Percentiles rank a stretch among this genome's conserved stretches.
Conservation (phyloP, 2,329 filamentous ascomycete species). For the Cladophialophora psammophila region DNA sequence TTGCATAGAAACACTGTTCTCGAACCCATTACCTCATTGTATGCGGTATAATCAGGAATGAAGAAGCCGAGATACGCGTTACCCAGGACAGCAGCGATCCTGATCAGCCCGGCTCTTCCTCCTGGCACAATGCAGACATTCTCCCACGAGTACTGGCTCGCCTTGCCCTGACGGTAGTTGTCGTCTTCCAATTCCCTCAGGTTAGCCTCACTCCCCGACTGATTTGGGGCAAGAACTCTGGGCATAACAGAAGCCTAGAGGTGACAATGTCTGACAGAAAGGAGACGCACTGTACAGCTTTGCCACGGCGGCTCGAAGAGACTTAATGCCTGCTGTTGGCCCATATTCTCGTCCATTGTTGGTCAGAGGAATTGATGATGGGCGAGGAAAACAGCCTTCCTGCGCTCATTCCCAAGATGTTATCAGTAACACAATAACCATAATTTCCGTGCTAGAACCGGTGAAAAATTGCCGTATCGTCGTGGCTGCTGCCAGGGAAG, state of each 20-base stretch:
- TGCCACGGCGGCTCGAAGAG: conserved; percentile 86
- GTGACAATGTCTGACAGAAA: neutral
- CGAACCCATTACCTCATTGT: conserved; percentile 69
- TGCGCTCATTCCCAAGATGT: neutral
- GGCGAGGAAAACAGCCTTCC: conserved; percentile 74
- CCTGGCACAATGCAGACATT: conserved; percentile 92
- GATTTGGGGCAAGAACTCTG: neutral
- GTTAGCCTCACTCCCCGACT: neutral
- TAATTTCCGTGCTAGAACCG: neutral
- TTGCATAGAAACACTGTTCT: neutral
- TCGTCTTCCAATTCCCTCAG: conserved; percentile 57
- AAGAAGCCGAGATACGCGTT: conserved; percentile 95
- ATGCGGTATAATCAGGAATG: conserved; percentile 93
- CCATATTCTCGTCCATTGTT: conserved; percentile 86
- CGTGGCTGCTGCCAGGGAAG: neutral
- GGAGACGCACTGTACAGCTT: conserved; percentile 72
- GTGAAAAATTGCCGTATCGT: neutral
- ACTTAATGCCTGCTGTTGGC: conserved; percentile 92
- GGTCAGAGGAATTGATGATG: conserved; percentile 77
- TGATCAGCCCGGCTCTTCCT: conserved; percentile 88
- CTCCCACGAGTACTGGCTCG: conserved; percentile 93
- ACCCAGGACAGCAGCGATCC: conserved; percentile 91
- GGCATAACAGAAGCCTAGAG: neutral
- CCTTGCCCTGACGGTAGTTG: conserved; percentile 86
- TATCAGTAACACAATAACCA: neutral